phyloP scores from a whole-genome alignment of 306 rosid genomes.

The Glycine latifolia region DNA sequence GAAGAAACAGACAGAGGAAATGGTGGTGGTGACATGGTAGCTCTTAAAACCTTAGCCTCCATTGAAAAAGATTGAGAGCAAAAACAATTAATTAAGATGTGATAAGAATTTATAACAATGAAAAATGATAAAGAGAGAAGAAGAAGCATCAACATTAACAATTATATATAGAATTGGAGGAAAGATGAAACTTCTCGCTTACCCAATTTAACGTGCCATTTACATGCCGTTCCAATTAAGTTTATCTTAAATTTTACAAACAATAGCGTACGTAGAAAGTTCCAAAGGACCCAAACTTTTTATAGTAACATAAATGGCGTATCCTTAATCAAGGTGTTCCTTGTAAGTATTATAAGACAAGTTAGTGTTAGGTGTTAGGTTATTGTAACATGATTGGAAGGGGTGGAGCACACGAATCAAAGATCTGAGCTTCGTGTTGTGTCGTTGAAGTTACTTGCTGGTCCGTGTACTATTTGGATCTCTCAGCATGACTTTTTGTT shows the following conservation, averaged over 20 bases:
- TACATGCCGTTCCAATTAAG: neutral
- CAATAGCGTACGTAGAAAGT: neutral
- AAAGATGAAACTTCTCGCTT: no score
- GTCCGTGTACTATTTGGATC: no score
- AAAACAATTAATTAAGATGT: neutral
- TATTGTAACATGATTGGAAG: no score
- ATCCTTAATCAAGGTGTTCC: neutral
- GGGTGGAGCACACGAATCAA: no score
- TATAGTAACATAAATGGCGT: neutral
- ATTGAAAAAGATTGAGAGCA: conserved; percentile 34
- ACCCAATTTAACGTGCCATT: no score
- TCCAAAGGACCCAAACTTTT: neutral
- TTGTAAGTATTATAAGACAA: neutral
- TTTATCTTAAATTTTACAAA: neutral
- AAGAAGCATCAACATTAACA: neutral
- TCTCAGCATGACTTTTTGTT: no score
- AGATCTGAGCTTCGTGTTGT: no score
- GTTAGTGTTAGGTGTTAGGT: neutral
- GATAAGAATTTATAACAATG: neutral
- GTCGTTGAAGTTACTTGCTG: no score
- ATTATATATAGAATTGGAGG: neutral
- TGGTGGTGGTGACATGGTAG: conserved; percentile 30
- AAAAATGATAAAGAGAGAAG: neutral
- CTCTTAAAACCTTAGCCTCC: conserved; percentile 60
- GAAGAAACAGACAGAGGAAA: conserved; percentile 28